Base-by-base conservation (phyloP, 2,329 filamentous ascomycete species). In the Pseudomassariella vexata region DNA sequence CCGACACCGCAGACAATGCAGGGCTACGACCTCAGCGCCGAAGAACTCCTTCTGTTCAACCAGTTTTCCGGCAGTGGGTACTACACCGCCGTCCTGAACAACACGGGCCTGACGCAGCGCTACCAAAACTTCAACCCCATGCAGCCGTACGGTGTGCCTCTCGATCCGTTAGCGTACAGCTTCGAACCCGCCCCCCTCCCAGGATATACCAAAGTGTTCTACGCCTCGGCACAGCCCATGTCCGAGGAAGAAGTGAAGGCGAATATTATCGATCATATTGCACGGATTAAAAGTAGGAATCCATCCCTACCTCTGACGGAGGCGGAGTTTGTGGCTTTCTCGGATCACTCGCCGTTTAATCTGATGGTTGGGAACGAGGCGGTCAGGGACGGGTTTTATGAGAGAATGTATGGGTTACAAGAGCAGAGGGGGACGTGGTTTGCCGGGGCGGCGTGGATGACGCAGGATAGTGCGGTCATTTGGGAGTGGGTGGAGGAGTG, bases 11-110 rank as follows among this genome's bases (percentile, higher is more conserved):
- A 53, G 1, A 57, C 53, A 29, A 47, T 69, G 5, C 5, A 33
- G 0, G 45, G 42, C 1, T 63, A 65, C 37, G 59, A 60, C 34
- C 47, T 69, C 5, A 46, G 42, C 21, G 1, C 28, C 0, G 23
- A 41, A 0, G 66, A 72, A 34, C 30, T 12, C 1, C 15, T 24
- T 0, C 19, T 66, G 4, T 66, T 70, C 32, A 12, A 34, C 3
- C 50, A 63, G 34, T 63, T 63, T 38, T 37, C 30, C n/a, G 52
- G 55, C 34, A 52, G 40, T 1, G 53, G 42, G 2, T 66, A 62
- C 49, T 68, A 60, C 39, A 53, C 51, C 4, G 48, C 41, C 4
- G 28, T 68, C 0, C 27, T 68, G 4, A 50, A 49, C 3, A 59
- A 62, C 25, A 62, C 59, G 3, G 58, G 58, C 2, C 28, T 67